Conservation (phyloP, 805 yeast species). For the Candida lessepsii region DNA sequence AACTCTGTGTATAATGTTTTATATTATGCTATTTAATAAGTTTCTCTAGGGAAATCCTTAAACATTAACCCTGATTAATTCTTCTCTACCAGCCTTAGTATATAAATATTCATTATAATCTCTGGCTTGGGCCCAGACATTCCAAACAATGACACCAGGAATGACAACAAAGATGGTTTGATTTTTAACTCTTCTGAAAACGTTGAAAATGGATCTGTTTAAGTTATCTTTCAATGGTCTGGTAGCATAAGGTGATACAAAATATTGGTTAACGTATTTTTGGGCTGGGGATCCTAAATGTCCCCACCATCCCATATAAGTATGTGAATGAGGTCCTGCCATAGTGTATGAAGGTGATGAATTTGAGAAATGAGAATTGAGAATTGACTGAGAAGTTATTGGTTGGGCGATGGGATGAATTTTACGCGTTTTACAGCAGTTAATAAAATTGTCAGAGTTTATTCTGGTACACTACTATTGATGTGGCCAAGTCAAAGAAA, state of each 20-base stretch:
- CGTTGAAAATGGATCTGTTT: conserved; percentile 86
- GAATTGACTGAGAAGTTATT: conserved; percentile 5
- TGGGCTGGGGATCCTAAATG: conserved; percentile 82
- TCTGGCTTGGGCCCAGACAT: conserved; percentile 82
- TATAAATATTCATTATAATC: conserved; percentile 91
- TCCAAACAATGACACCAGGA: conserved; percentile 81
- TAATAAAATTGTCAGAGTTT: not conserved
- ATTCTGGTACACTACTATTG: too few relatives aligned
- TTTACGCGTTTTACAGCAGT: not conserved
- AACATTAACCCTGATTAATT: conserved; percentile 66
- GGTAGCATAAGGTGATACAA: conserved; percentile 93
- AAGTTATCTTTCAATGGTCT: conserved; percentile 85
- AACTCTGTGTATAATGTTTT: not conserved
- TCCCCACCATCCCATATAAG: conserved; percentile 99
- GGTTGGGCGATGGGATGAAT: conserved; percentile 1
- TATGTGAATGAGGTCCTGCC: conserved; percentile 50
- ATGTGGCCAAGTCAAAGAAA: too few relatives aligned
- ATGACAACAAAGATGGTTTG: conserved; percentile 75
- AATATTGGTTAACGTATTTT: conserved; percentile 81
- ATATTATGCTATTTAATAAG: conserved; percentile 1
- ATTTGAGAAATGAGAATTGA: conserved; percentile 5
- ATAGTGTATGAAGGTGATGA: conserved; percentile 14
- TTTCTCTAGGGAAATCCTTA: conserved; percentile 20
- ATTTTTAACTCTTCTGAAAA: conserved; percentile 87
- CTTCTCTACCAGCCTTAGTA: conserved; percentile 97